Evolutionary conservation across 225 moss, liverwort and hornwort species (phyloP), one percentile per base, ranked within the genome.

Genomic region (Sphagnum tenellum): DNA sequence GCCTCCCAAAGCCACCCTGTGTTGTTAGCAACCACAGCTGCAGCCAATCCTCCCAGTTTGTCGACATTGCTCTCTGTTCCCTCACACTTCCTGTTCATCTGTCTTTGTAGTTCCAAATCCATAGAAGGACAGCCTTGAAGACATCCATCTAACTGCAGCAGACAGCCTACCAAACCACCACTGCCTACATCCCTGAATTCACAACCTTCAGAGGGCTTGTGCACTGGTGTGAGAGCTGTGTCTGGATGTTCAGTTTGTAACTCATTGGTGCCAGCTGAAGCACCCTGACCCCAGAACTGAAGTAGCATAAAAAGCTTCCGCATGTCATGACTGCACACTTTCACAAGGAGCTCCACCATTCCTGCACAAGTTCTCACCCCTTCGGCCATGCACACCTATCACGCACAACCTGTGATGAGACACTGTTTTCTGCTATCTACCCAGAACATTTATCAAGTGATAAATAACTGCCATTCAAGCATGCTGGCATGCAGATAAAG

Each of bases 211-310:
- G 54, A 13, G 47, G 47, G 61, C 67, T 46, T 56, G 54, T 55
- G 64, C 62, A 60, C 57, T 48, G 47, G 45, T 8, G 54, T 46
- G 5, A 57, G 53, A 51, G 58, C 51, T 2, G 44, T 11, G 14
- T 55, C 59, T 44, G 12, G 49, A 6, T 5, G 46, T 46, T 44
- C 45, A 45, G 45, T 0, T 62, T 66, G 65, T 55, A 68, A 52
- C 11, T 63, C 10, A 3, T 52, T 8, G 9, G 58, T 48, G 61
- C 64, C 65, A 2, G 75, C 47, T 59, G 59, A 62, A 63, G 63
- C 70, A 50, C 75, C 86, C 73, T 94, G 94, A 63, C 76, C 79
- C 90, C 90, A 94, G 66, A 89, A 89, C 66, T 94, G 94, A 45
- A 94, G 85, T 53, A 90, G 70, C 87, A 90, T 80, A 53, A 94